phyloP scores from a whole-genome alignment of 139 green algal species.

The Chlamydomonas sphaeroides region DNA sequence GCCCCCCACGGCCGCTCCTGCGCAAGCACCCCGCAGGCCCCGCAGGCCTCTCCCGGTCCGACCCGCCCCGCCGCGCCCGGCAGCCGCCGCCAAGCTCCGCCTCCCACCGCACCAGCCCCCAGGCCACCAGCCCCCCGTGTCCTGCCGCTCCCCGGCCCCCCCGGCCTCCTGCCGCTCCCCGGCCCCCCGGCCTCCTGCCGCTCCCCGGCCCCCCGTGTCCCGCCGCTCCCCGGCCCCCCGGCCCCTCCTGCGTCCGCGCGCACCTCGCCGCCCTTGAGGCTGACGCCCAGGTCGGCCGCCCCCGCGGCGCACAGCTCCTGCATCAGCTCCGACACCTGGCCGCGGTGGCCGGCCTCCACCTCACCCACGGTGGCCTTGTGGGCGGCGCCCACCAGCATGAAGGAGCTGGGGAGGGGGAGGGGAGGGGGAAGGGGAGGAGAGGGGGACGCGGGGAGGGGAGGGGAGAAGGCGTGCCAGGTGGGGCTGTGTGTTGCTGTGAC shows the following conservation, averaged over 20 bases:
- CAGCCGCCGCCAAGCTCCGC: no score
- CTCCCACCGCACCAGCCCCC: no score
- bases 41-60: no score
- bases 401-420: constrained; percentile 61
- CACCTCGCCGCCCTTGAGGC: constrained; percentile 54
- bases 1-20: no score
- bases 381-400: constrained; percentile 94
- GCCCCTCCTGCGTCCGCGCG: not conserved
- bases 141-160: no score
- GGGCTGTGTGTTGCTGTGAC: no score
- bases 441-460: not conserved
- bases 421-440: not conserved
- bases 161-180: no score
- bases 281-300: constrained; percentile 68
- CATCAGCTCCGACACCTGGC: constrained; percentile 82
- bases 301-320: constrained; percentile 84
- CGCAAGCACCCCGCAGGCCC: no score
- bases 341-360: constrained; percentile 81
- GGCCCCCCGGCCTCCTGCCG: not conserved
- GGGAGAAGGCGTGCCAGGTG: not conserved
- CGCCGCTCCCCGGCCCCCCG: no score
- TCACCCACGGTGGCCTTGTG: constrained; percentile 88
- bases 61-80: no score
- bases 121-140: no score
- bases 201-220: not conserved